Evolutionary conservation across 169 alveolate species (phyloP).

Genomic region (Plasmodium berghei): DNA sequence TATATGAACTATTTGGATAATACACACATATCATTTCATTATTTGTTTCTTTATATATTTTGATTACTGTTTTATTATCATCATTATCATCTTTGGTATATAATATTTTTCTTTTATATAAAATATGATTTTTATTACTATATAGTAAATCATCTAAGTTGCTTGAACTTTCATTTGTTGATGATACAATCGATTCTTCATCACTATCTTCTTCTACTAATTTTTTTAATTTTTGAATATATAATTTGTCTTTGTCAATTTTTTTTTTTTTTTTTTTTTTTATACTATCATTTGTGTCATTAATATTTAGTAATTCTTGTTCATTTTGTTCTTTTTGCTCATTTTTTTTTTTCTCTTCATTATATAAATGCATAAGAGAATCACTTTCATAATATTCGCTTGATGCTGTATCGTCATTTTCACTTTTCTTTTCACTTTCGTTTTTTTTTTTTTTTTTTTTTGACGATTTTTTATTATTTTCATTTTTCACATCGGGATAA

Average conservation of each 20-base stretch:
- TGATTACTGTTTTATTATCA: conserved; percentile 12
- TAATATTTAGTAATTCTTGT: conserved; percentile 3
- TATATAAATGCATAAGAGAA: conserved; percentile 48
- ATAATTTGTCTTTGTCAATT: conserved; percentile 54
- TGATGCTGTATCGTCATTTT: conserved; percentile 7
- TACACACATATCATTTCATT: conserved; percentile 47
- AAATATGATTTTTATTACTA: conserved; percentile 37
- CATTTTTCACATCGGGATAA: conserved; percentile 17
- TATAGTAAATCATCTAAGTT: conserved; percentile 15
- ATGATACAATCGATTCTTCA: conserved; percentile 31
- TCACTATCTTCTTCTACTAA: conserved; percentile 62
- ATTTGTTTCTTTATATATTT: conserved; percentile 41
- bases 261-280: conserved; percentile 51
- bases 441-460: background rate
- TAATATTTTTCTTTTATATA: conserved; percentile 66
- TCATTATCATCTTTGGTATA: conserved; percentile 16
- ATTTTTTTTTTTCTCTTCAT: conserved; percentile 47
- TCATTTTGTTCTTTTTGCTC: conserved; percentile 13
- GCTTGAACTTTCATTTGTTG: conserved; percentile 31
- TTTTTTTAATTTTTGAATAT: conserved; percentile 64
- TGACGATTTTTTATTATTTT: background rate
- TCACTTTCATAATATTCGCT: conserved; percentile 60
- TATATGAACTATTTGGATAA: conserved; percentile 64
- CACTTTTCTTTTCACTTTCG: background rate
- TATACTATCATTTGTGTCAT: background rate